These are phyloP conservation scores for Paramecium sexaurelia DNA, from an alignment of 73 alveolate genomes.

Conservation along the genomic window DNA sequence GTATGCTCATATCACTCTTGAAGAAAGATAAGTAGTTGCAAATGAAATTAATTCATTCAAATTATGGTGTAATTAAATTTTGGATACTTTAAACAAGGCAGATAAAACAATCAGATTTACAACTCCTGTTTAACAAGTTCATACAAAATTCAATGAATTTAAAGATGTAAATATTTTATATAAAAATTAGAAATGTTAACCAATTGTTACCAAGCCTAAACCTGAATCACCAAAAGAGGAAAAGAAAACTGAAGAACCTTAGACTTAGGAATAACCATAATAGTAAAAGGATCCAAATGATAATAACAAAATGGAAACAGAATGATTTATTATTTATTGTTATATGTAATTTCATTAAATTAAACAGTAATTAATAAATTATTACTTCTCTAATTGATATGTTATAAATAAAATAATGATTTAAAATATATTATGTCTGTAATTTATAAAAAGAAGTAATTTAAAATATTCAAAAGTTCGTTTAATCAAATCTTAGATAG, in stretches of 20 bases:
- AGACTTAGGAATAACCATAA: neutral
- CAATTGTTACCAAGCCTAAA: slow-evolving; percentile 57
- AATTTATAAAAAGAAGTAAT: too few relatives aligned
- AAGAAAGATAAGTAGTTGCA: slow-evolving; percentile 43
- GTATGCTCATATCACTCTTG: slow-evolving; percentile 28
- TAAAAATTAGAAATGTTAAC: slow-evolving; percentile 30
- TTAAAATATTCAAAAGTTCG: too few relatives aligned
- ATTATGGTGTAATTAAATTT: neutral
- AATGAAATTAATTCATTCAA: neutral
- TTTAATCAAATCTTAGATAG: too few relatives aligned
- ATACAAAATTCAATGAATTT: slow-evolving; percentile 11
- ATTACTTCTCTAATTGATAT: too few relatives aligned
- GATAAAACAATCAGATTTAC: slow-evolving; percentile 41
- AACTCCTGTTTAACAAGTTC: slow-evolving; percentile 25
- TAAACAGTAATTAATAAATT: too few relatives aligned
- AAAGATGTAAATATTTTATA: neutral
- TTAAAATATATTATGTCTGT: too few relatives aligned
- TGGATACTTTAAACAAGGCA: slow-evolving; percentile 30
- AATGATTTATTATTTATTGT: neutral
- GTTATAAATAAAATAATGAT: too few relatives aligned
- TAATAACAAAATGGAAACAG: slow-evolving; percentile 46
- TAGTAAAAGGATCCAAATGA: neutral
- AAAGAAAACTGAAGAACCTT: neutral
- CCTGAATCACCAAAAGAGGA: slow-evolving; percentile 59
- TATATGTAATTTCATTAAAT: too few relatives aligned